Percentiles rank a stretch among this genome's conserved stretches.
Conservation (phyloP, 805 yeast species). For the Saturnispora zaruensis region DNA sequence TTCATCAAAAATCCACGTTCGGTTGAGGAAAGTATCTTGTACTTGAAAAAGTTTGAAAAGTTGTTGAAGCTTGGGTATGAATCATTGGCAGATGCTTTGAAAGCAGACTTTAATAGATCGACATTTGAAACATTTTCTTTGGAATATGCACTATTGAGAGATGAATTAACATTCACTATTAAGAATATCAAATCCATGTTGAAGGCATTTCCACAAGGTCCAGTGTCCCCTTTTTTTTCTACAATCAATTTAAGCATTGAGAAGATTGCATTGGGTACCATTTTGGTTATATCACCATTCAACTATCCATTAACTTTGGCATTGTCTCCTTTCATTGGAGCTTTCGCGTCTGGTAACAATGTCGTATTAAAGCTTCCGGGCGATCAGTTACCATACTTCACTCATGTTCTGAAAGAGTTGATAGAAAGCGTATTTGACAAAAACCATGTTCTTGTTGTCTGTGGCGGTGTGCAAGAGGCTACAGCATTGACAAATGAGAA, state of each 20-base stretch:
- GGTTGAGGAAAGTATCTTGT: not conserved
- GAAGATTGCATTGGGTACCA: constrained; percentile 50
- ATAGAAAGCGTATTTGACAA: constrained; percentile 46
- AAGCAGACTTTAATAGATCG: constrained; percentile 60
- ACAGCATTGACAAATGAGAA: constrained; percentile 49
- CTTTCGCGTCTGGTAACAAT: constrained; percentile 78
- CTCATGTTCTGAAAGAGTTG: constrained; percentile 47
- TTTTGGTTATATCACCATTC: constrained; percentile 69
- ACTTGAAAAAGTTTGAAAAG: constrained; percentile 1
- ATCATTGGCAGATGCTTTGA: constrained; percentile 47
- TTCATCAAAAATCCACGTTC: not conserved
- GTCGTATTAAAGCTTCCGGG: constrained; percentile 64
- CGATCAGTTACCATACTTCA: constrained; percentile 59
- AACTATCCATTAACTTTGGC: constrained; percentile 68
- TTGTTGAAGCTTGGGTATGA: constrained; percentile 22
- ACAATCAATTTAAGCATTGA: constrained; percentile 26
- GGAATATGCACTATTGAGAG: constrained; percentile 45
- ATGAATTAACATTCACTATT: constrained; percentile 54
- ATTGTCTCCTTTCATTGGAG: constrained; percentile 62
- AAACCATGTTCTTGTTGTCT: constrained; percentile 51
- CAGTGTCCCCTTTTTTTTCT: constrained; percentile 29
- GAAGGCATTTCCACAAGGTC: constrained; percentile 37
- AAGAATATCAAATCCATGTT: constrained; percentile 53
- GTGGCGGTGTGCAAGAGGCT: constrained; percentile 63
- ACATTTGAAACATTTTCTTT: constrained; percentile 49